phyloP scores from a whole-genome alignment of 2,329 filamentous ascomycete genomes.

The Westerdykella ornata region DNA sequence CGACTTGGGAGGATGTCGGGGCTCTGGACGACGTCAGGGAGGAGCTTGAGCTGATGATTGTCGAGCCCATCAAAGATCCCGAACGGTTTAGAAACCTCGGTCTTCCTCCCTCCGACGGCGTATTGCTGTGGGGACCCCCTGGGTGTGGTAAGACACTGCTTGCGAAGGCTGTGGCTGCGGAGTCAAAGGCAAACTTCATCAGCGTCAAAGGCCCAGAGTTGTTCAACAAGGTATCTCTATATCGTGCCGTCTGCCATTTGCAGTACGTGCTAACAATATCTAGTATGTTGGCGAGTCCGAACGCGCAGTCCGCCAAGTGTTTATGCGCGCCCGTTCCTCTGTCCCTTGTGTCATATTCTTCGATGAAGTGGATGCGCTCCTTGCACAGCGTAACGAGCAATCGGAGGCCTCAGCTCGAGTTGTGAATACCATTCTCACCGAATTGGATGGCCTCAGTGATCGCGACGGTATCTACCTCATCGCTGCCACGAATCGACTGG shows the following conservation, averaged over 20 bases:
- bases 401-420: slow-evolving; percentile 82
- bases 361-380: slow-evolving; percentile 90
- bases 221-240: slow-evolving; percentile 65
- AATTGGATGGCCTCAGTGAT: slow-evolving; percentile 78
- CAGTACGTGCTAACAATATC: slow-evolving; percentile 4
- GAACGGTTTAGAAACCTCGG: slow-evolving; percentile 70
- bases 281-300: slow-evolving; percentile 90
- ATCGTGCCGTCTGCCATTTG: background rate
- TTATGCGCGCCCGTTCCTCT: slow-evolving; percentile 76
- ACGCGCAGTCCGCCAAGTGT: slow-evolving; percentile 84
- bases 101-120: slow-evolving; percentile 74
- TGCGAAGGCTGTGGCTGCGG: slow-evolving; percentile 92
- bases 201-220: slow-evolving; percentile 94
- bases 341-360: slow-evolving; percentile 96
- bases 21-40: slow-evolving; percentile 73
- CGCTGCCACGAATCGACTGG: slow-evolving; percentile 87
- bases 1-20: slow-evolving; percentile 89
- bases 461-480: slow-evolving; percentile 88
- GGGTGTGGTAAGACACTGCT: slow-evolving; percentile 96
- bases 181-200: slow-evolving; percentile 95
- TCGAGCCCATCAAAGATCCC: slow-evolving; percentile 79
- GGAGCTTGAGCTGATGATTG: slow-evolving; percentile 77
- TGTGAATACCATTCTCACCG: slow-evolving; percentile 90
- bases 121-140: slow-evolving; percentile 92
- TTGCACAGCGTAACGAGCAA: slow-evolving; percentile 68